A percentile compares a stretch with the other conserved stretches of the same genome.
Evolutionary conservation across 257 asterid species (phyloP).

Genomic region (Solanum sejunctum): DNA sequence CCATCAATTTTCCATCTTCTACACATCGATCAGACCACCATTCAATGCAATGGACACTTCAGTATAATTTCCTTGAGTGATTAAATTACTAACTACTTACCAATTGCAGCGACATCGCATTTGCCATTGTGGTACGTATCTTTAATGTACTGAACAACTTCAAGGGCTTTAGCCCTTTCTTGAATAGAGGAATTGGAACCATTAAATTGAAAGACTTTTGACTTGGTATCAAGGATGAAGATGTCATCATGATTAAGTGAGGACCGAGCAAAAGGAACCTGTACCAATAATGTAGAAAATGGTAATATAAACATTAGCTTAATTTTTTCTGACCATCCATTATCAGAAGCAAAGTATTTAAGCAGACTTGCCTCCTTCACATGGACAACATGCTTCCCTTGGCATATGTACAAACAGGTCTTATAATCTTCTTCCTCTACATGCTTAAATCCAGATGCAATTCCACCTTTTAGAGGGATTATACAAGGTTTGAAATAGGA

Average conservation of each 20-base stretch:
- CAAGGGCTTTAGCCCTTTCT: constrained; percentile 99
- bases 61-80: constrained; percentile 8
- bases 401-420: constrained; percentile 69
- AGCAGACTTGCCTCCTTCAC: constrained; percentile 75
- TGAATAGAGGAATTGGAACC: constrained; percentile 96
- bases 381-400: constrained; percentile 92
- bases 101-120: constrained; percentile 92
- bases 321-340: neutral
- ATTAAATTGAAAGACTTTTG: constrained; percentile 87
- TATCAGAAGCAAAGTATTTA: neutral
- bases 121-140: constrained; percentile 95
- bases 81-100: constrained; percentile 29
- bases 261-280: constrained; percentile 92
- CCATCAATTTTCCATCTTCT: constrained; percentile 98
- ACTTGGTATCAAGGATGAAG: constrained; percentile 84
- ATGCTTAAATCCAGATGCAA: constrained; percentile 86
- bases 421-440: constrained; percentile 68
- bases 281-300: constrained; percentile 15
- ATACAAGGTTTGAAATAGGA: constrained; percentile 97
- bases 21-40: constrained; percentile 14
- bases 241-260: constrained; percentile 96
- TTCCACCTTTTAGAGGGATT: constrained; percentile 95
- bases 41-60: constrained; percentile 11
- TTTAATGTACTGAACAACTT: constrained; percentile 92
- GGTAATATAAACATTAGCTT: neutral